Evolutionary conservation across 805 yeast genomes (phyloP), one percentile per base, ranked within the genome.

Genomic region (Metschnikowia sp.): DNA sequence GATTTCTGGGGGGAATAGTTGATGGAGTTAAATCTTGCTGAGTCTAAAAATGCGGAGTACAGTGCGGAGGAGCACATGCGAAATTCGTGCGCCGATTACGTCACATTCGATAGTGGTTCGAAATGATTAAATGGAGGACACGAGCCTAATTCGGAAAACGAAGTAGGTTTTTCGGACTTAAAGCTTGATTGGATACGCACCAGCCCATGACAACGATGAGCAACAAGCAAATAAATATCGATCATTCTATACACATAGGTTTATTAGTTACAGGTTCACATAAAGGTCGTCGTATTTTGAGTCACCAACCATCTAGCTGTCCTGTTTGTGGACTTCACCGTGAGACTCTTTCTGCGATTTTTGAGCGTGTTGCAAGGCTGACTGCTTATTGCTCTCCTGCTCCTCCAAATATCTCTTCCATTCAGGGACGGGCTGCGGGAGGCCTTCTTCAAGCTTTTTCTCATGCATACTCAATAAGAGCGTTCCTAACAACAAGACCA

Each of bases 401-500:
- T 65, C 66, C 11, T 59, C 57, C 44, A 69, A 53, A 40, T 58
- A 57, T 44, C 58, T 57, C 57, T 61, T 66, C 73, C 73, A 68
- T 51, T 66, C 70, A 2, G 73, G 72, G 38, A 67, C 59, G 41
- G 66, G 66, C 4, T 61, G 53, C 4, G 73, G 73, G 49, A 59
- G 62, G 12, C 50, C 38, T 46, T 70, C 64, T 31, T 65, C 78
- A 54, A 78, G 64, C 55, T 81, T 77, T 53, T 78, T 82, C 56
- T 85, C 89, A 53, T 81, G 83, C 67, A 82, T 76, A 39, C 83
- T 74, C 54, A 84, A 68, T 43, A 82, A 82, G 59, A 88, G 77
- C 0, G 94, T 81, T 19, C 83, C 89, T 45, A 88, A 66, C 54
- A 88, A 69, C 51, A 88, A 69, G 10, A 78, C 77, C 45, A 88